Evolutionary conservation across 176 grass and related monocot species (phyloP).

Genomic region (Carex littledalei): DNA sequence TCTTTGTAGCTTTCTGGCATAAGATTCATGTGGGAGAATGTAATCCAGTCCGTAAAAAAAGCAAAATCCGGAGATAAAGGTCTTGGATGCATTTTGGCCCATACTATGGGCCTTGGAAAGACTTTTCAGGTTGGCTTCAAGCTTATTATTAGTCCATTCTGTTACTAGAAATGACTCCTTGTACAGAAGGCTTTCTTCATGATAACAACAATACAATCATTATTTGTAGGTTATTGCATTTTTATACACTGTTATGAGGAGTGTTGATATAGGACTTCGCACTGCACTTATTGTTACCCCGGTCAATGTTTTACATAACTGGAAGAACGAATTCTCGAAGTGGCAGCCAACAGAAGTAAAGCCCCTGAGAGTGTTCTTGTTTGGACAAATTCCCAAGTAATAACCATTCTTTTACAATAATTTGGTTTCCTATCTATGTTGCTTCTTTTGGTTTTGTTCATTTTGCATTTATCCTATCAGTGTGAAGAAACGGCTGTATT

Average conservation of each 20-base stretch:
- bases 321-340: conserved; percentile 85
- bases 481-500: conserved; percentile 53
- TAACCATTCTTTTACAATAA: conserved; percentile 25
- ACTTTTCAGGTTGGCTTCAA: conserved; percentile 76
- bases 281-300: conserved; percentile 88
- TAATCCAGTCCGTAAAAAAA: conserved; percentile 88
- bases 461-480: conserved; percentile 35
- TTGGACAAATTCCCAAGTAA: conserved; percentile 86
- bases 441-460: neutral
- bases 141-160: conserved; percentile 9
- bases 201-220: conserved; percentile 12
- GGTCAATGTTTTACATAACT: conserved; percentile 98
- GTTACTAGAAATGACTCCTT: conserved; percentile 8
- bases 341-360: conserved; percentile 76
- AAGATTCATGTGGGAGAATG: conserved; percentile 99
- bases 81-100: conserved; percentile 97
- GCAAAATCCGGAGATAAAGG: conserved; percentile 88
- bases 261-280: conserved; percentile 51
- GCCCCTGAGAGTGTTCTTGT: conserved; percentile 71
- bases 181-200: conserved; percentile 1
- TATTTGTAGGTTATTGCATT: conserved; percentile 91
- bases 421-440: conserved; percentile 29
- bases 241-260: conserved; percentile 78
- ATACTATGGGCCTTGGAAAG: conserved; percentile 98
- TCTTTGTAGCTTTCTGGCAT: conserved; percentile 64